Base-by-base conservation (phyloP, 106 monocot species). In the Apostasia ramifera region DNA sequence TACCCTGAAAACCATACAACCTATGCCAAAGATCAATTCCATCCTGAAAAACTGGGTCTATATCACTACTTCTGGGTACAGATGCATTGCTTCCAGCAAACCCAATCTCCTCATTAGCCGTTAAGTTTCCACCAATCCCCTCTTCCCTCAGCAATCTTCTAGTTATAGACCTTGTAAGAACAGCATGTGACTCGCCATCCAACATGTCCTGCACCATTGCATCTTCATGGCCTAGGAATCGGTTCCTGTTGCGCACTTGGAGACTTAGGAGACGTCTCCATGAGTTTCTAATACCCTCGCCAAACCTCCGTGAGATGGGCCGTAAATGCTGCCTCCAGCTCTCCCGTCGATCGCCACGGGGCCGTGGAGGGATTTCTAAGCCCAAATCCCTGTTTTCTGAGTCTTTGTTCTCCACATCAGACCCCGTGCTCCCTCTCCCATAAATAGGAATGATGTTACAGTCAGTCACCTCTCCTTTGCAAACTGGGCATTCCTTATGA, bases 401-500 rank as follows among this genome's bases (percentile, higher is more conserved):
- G n/a, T 56, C n/a, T 15, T 58, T 54, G 47, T 71, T 82, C 51
- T 72, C 83, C 0, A 55, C 47, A 69, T 44, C 66, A 58, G 64
- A 44, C 65, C 49, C 73, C 0, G 78, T 54, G 56, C 50, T 81
- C 9, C 89, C 85, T 47, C 85, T 74, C 6, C 89, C 89, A 69
- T 90, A 94, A 15, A 94, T 90, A 44, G 94, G 94, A 0, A 79
- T 85, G 41, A 94, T 77, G 57, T 83, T 83, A 10, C 87, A 26
- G 48, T 88, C 87, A 8, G 76, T 75, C 45, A 94, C 90, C 61
- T 90, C 86, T 38, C 94, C 94, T 71, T 94, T 94, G 75, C 94
- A 94, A 8, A 90, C 87, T 13, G 94, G 94, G 65, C 94, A 94
- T 57, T 94, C 94, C 14, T 81, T 90, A 68, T 85, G 76, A 40